phyloP scores from a whole-genome alignment of 1,284 basidiomycete species.

The Xerocomus minutiporus region DNA sequence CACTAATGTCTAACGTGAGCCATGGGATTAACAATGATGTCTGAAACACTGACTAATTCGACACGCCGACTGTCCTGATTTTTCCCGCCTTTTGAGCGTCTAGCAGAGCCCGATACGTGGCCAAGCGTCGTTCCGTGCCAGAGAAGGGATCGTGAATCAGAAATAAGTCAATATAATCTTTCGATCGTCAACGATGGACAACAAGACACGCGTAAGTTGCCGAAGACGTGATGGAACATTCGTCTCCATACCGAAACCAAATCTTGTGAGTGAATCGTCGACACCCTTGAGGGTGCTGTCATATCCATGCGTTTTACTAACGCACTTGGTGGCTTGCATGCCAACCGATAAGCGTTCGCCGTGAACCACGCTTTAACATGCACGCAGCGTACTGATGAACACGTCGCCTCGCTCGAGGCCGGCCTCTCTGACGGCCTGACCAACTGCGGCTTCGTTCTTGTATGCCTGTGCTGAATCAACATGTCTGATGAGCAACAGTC shows the following conservation, averaged over 20 bases:
- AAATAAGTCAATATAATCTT: conserved; percentile 74
- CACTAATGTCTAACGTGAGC: conserved; percentile 38
- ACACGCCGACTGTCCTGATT: conserved; percentile 69
- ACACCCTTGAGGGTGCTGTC: conserved; percentile 54
- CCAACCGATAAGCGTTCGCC: neutral
- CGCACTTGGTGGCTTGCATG: conserved; percentile 58
- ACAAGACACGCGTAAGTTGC: conserved; percentile 1
- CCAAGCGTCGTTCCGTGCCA: conserved; percentile 55
- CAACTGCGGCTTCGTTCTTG: conserved; percentile 65
- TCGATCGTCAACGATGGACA: neutral
- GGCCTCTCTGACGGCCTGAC: conserved; percentile 53
- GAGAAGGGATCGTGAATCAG: conserved; percentile 70
- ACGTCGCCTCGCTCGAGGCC: conserved; percentile 51
- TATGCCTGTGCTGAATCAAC: conserved; percentile 73
- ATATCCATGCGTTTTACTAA: conserved; percentile 52
- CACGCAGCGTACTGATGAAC: conserved; percentile 58
- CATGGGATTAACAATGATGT: neutral
- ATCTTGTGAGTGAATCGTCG: conserved; percentile 51
- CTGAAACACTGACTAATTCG: conserved; percentile 58
- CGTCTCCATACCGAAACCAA: conserved; percentile 45
- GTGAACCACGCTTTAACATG: neutral
- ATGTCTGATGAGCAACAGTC: conserved; percentile 41
- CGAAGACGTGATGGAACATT: conserved; percentile 5
- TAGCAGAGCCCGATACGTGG: conserved; percentile 60
- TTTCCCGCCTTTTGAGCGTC: conserved; percentile 61